Percentiles rank a stretch among this genome's conserved stretches.
Evolutionary conservation across 495 filamentous ascomycete genomes (phyloP).

Genomic region (Bathelium albidoporum): DNA sequence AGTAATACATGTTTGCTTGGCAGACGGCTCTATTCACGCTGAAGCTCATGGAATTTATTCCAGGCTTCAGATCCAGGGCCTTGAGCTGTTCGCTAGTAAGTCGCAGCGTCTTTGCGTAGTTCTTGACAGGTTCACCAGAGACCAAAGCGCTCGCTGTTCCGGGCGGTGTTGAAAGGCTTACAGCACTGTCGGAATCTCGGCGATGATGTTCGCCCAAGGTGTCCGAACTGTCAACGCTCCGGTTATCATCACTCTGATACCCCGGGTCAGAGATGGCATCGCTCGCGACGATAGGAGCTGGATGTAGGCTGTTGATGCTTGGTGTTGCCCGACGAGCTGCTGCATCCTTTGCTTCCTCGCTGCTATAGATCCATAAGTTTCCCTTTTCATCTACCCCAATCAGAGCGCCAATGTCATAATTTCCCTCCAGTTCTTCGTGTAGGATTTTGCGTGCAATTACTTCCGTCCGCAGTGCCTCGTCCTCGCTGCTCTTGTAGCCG

Average conservation of each 20-base stretch:
- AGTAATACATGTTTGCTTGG: conserved; percentile 82
- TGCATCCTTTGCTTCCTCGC: conserved; percentile 84
- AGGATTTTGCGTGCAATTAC: conserved; percentile 89
- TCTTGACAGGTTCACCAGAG: conserved; percentile 58
- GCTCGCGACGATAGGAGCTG: conserved; percentile 43
- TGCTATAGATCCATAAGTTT: conserved; percentile 98
- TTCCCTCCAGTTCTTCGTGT: conserved; percentile 86
- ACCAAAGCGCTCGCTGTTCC: conserved; percentile 38
- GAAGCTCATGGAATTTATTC: conserved; percentile 87
- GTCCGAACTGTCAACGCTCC: conserved; percentile 25
- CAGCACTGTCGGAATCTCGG: conserved; percentile 40
- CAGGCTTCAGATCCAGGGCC: conserved; percentile 68
- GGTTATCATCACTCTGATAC: conserved; percentile 76
- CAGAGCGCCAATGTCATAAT: conserved; percentile 90
- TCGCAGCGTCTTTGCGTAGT: conserved; percentile 95
- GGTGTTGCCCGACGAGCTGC: conserved; percentile 43
- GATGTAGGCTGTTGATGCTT: conserved; percentile 39
- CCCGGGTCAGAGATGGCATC: conserved; percentile 87
- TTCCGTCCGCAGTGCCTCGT: conserved; percentile 83
- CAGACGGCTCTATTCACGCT: conserved; percentile 92
- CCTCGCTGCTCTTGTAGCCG: conserved; percentile 84
- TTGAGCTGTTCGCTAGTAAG: conserved; percentile 94
- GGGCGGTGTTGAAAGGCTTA: conserved; percentile 63
- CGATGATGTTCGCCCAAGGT: conserved; percentile 30
- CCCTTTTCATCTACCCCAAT: conserved; percentile 92